phyloP scores from a whole-genome alignment of 495 filamentous ascomycete genomes.

The Penicillium waksmanii region DNA sequence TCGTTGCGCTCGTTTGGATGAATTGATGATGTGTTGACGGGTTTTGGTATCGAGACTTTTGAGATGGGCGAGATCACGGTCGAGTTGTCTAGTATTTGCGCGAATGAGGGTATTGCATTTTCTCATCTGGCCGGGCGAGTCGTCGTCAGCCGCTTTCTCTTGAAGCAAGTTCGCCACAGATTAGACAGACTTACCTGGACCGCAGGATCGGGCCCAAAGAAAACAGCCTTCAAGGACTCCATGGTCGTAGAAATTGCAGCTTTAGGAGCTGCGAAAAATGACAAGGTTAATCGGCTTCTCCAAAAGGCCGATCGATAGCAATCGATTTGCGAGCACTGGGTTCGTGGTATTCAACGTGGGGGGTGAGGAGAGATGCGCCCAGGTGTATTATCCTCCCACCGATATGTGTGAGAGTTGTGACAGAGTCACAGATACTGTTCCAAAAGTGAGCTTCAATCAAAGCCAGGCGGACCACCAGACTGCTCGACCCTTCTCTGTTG shows the following conservation, averaged over 20 bases:
- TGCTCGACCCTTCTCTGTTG: conserved; percentile 1
- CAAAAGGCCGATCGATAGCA: neutral
- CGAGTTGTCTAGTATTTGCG: conserved; percentile 88
- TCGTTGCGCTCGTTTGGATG: conserved; percentile 76
- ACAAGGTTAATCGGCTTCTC: neutral
- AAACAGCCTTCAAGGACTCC: conserved; percentile 84
- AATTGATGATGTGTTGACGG: conserved; percentile 78
- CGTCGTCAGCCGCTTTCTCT: conserved; percentile 6
- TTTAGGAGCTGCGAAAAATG: neutral
- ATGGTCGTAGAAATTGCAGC: conserved; percentile 50
- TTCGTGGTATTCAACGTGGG: conserved; percentile 6
- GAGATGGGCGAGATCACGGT: conserved; percentile 83
- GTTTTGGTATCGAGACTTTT: conserved; percentile 80
- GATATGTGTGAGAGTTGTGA: neutral
- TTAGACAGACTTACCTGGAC: conserved; percentile 66
- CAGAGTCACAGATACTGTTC: neutral
- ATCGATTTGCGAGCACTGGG: neutral
- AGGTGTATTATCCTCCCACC: conserved; percentile 9
- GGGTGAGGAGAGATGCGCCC: conserved; percentile 13
- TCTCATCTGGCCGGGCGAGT: conserved; percentile 63
- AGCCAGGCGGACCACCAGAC: conserved; percentile 7
- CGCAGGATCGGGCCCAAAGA: conserved; percentile 91
- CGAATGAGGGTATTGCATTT: conserved; percentile 96
- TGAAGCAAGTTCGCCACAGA: conserved; percentile 3
- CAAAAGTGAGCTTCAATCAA: neutral